phyloP scores from a whole-genome alignment of 805 yeast genomes.

The Sugiyamaella boreocaroliniensis region DNA sequence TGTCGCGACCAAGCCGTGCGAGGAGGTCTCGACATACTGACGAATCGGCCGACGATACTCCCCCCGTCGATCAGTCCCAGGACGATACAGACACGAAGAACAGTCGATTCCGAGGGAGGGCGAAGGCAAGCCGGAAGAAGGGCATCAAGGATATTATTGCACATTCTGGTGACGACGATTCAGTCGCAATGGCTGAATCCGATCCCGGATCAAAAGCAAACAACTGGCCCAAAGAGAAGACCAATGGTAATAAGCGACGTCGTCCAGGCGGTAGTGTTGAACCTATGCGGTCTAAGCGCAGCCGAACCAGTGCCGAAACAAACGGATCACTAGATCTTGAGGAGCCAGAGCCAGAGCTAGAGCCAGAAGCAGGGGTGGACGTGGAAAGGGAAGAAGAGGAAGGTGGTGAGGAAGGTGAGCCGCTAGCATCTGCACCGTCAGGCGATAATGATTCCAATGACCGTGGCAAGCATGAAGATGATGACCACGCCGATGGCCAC shows the following conservation, averaged over 20 bases:
- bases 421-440: constrained; percentile 1
- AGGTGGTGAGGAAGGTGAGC: not conserved
- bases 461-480: constrained; percentile 10
- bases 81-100: not conserved
- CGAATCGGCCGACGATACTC: not conserved
- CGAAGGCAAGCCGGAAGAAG: not conserved
- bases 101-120: not conserved
- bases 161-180: not conserved
- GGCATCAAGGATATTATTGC: not conserved
- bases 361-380: not conserved
- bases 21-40: not conserved
- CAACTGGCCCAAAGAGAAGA: not conserved
- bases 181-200: not conserved
- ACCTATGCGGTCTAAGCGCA: not conserved
- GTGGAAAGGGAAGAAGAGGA: not conserved
- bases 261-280: not conserved
- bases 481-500: constrained; percentile 25
- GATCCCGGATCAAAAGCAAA: not conserved
- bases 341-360: not conserved
- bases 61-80: not conserved
- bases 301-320: not conserved
- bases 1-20: not conserved
- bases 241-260: not conserved
- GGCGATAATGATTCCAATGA: constrained; percentile 20
- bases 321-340: not conserved